phyloP scores from a whole-genome alignment of 345 rosid genomes.

The Arabis hirsuta region DNA sequence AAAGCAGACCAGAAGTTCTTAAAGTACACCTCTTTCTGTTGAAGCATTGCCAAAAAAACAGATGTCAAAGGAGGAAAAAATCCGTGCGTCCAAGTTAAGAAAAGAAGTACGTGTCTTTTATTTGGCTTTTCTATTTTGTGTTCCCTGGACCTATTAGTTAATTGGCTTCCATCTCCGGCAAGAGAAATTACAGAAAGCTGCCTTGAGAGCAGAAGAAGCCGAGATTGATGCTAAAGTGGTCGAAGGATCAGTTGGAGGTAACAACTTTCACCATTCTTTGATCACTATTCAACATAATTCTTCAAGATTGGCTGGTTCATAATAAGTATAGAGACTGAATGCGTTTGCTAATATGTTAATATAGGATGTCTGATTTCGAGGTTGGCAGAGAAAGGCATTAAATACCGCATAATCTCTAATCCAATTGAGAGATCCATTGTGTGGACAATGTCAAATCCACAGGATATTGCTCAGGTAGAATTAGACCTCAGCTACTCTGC shows the following conservation, averaged over 20 bases:
- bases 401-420: constrained; percentile 59
- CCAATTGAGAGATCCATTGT: constrained; percentile 77
- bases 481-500: background rate
- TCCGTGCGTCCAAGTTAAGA: constrained; percentile 52
- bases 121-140: background rate
- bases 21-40: constrained; percentile 41
- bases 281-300: constrained; percentile 8
- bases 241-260: constrained; percentile 87
- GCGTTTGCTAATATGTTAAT: constrained; percentile 24
- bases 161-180: constrained; percentile 54
- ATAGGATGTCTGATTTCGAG: constrained; percentile 66
- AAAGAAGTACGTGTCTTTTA: constrained; percentile 59
- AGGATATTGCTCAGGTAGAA: constrained; percentile 63
- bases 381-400: constrained; percentile 76
- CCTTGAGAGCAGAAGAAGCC: constrained; percentile 82
- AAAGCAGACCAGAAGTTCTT: constrained; percentile 36
- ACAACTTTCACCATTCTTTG: constrained; percentile 22
- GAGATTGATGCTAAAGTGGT: constrained; percentile 68
- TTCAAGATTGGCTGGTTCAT: background rate
- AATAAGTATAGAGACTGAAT: constrained; percentile 25
- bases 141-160: constrained; percentile 5
- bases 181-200: constrained; percentile 80
- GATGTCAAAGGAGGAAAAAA: constrained; percentile 62
- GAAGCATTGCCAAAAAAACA: constrained; percentile 52
- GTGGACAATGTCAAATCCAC: constrained; percentile 80